Percentiles rank a stretch among this genome's conserved stretches.
These are phyloP conservation scores for Yamagishiella unicocca DNA, from an alignment of 139 green algal species.

Conservation along the genomic window DNA sequence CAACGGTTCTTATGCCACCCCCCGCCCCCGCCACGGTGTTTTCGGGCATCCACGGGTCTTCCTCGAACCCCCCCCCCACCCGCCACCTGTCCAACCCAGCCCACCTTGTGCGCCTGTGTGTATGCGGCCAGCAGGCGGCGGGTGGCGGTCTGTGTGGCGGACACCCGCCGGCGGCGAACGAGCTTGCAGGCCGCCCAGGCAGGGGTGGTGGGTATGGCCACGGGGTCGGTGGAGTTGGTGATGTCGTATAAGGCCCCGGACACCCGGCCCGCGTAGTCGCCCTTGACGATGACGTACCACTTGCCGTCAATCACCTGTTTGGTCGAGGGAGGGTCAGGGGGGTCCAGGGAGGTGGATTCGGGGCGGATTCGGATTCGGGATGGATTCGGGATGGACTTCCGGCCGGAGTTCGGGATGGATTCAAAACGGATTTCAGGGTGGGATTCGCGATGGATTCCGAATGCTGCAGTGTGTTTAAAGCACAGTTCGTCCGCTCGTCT, in stretches of 20 bases:
- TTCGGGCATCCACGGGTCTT: too few relatives aligned
- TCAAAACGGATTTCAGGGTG: too few relatives aligned
- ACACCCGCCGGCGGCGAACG: constrained; percentile 20
- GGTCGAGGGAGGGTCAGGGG: too few relatives aligned
- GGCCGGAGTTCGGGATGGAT: too few relatives aligned
- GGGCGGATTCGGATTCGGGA: too few relatives aligned
- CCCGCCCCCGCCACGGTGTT: too few relatives aligned
- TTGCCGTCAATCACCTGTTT: constrained; percentile 67
- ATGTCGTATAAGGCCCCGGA: constrained; percentile 73
- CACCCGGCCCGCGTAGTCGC: constrained; percentile 78
- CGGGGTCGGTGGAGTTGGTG: constrained; percentile 58
- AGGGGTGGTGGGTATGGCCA: constrained; percentile 52
- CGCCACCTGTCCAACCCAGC: not conserved
- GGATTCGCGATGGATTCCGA: too few relatives aligned
- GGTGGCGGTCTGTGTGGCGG: constrained; percentile 46
- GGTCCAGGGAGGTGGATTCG: too few relatives aligned
- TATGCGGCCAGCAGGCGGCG: constrained; percentile 61
- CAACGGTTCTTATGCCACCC: too few relatives aligned
- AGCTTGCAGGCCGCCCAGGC: constrained; percentile 64
- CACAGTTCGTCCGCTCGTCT: too few relatives aligned
- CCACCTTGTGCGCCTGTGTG: constrained; percentile 59
- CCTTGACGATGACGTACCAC: constrained; percentile 79
- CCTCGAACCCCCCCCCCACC: not conserved
- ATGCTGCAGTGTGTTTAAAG: too few relatives aligned
- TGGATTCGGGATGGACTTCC: too few relatives aligned